Evolutionary conservation across 345 rosid genomes (phyloP).

Genomic region (Aquilaria malaccensis): DNA sequence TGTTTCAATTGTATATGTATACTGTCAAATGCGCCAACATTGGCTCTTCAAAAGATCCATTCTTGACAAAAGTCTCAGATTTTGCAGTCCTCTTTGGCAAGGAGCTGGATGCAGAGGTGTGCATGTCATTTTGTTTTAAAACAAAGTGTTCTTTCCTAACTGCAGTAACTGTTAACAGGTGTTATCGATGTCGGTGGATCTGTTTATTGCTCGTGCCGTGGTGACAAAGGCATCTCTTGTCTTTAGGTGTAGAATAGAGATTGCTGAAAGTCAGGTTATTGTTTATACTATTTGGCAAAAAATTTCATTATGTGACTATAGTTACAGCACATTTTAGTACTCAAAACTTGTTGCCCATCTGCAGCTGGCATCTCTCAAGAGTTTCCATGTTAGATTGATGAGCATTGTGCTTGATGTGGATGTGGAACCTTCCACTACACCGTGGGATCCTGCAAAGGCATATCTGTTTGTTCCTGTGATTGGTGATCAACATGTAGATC

Average conservation of each 20-base stretch:
- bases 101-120: conserved; percentile 99
- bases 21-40: conserved; percentile 54
- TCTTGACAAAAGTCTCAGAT: conserved; percentile 75
- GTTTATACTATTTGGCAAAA: conserved; percentile 4
- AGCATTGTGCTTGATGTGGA: conserved; percentile 98
- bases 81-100: conserved; percentile 93
- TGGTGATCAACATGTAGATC: conserved; percentile 61
- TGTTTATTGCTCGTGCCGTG: conserved; percentile 98
- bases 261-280: conserved; percentile 76
- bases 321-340: conserved; percentile 6
- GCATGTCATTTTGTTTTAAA: conserved; percentile 3
- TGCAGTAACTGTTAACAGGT: conserved; percentile 42
- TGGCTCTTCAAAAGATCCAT: conserved; percentile 81
- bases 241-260: conserved; percentile 61
- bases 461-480: conserved; percentile 93
- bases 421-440: conserved; percentile 98
- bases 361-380: conserved; percentile 92
- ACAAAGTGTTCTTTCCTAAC: conserved; percentile 8
- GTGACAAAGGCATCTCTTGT: conserved; percentile 92
- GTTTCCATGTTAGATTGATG: conserved; percentile 94
- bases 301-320: background rate
- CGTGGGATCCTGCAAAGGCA: conserved; percentile 99
- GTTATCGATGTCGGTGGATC: conserved; percentile 99
- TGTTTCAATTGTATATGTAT: conserved; percentile 67
- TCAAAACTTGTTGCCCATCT: conserved; percentile 13